These are phyloP conservation scores for Trypanosoma cruzi DNA, from an alignment of 208 protist genomes.

Conservation along the genomic window DNA sequence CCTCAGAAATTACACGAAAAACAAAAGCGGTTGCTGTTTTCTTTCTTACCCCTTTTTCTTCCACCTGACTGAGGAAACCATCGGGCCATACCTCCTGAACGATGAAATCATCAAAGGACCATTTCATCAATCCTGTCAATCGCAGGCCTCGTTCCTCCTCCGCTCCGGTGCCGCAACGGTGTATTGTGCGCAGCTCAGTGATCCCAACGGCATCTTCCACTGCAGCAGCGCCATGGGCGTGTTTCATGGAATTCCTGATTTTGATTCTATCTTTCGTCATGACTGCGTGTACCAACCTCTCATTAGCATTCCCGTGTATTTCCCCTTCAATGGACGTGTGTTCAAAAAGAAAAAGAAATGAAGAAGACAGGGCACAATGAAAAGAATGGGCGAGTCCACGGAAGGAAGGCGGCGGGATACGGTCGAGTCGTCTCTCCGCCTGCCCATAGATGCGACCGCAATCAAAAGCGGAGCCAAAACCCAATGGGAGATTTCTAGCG, in stretches of 20 bases:
- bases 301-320: background rate
- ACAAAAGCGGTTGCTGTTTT: slow-evolving; percentile 30
- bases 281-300: background rate
- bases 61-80: background rate
- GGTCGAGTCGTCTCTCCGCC: background rate
- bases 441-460: background rate
- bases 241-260: slow-evolving; percentile 51
- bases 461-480: background rate
- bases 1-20: slow-evolving; percentile 62
- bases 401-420: background rate
- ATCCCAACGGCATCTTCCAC: slow-evolving; percentile 74
- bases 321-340: background rate
- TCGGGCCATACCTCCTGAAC: slow-evolving; percentile 65
- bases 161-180: background rate
- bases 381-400: background rate
- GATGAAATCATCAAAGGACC: slow-evolving; percentile 85
- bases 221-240: slow-evolving; percentile 42
- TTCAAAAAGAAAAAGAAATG: slow-evolving; percentile 4
- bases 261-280: slow-evolving; percentile 80
- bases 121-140: slow-evolving; percentile 75
- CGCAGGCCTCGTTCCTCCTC: slow-evolving; percentile 29
- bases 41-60: background rate
- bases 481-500: background rate
- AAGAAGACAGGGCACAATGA: slow-evolving; percentile 8
- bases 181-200: slow-evolving; percentile 33